phyloP scores from a whole-genome alignment of 768 basidiomycete species.

The Exsudoporus frostii region DNA sequence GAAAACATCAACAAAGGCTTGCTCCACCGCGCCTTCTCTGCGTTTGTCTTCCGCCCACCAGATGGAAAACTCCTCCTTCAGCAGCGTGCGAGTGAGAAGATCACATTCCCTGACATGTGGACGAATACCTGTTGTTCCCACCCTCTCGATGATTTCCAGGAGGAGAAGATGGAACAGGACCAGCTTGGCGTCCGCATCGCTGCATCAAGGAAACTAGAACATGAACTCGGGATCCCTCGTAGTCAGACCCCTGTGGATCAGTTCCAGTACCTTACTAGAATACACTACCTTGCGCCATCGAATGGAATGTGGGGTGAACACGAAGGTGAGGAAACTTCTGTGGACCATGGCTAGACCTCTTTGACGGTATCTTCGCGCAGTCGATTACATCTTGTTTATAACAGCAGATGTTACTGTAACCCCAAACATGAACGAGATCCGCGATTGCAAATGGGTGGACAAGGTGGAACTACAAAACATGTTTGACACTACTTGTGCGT shows the following conservation, averaged over 20 bases:
- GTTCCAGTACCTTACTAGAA: conserved; percentile 93
- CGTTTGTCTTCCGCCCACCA: conserved; percentile 90
- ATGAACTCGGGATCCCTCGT: conserved; percentile 90
- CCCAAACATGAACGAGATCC: conserved; percentile 88
- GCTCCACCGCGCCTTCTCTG: conserved; percentile 96
- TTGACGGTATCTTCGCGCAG: conserved; percentile 41
- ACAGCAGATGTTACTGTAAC: conserved; percentile 82
- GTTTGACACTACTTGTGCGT: conserved; percentile 77
- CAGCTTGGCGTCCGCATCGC: conserved; percentile 85
- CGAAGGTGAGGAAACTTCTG: conserved; percentile 59
- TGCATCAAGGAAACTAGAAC: conserved; percentile 93
- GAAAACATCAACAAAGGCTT: conserved; percentile 92
- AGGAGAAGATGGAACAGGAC: conserved; percentile 70
- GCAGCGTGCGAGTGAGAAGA: conserved; percentile 96
- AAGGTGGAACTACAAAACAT: conserved; percentile 87
- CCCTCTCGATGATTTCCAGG: conserved; percentile 87
- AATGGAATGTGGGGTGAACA: conserved; percentile 96
- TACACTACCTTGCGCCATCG: conserved; percentile 96
- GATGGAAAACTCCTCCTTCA: conserved; percentile 94
- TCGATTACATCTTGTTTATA: conserved; percentile 96
- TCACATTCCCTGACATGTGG: conserved; percentile 99
- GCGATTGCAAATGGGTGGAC: conserved; percentile 85
- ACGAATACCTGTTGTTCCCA: conserved; percentile 99
- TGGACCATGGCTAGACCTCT: neutral
- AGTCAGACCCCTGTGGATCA: conserved; percentile 74